These are phyloP conservation scores for Cladophialophora psammophila DNA, from an alignment of 2,329 filamentous ascomycete genomes.

Conservation along the genomic window DNA sequence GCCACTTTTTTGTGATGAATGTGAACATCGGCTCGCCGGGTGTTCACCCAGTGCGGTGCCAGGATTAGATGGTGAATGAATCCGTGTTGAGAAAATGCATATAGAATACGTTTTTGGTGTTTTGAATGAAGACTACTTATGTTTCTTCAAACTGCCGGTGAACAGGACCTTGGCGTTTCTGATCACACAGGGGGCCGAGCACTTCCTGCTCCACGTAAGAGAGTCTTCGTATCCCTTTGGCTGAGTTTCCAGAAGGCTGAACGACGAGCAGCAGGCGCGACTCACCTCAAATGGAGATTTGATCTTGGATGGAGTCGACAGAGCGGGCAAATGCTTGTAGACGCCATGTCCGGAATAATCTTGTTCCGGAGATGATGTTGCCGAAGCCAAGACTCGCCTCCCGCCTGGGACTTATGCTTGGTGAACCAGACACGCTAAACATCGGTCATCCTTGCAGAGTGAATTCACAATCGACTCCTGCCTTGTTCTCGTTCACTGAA, in stretches of 20 bases:
- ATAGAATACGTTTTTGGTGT: background rate
- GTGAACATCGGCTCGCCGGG: background rate
- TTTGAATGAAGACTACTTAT: background rate
- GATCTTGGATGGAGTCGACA: background rate
- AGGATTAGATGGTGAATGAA: background rate
- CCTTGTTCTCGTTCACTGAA: conserved; percentile 15
- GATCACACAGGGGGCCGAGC: background rate
- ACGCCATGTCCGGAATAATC: background rate
- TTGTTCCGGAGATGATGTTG: background rate
- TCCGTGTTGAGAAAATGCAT: background rate
- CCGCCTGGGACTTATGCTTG: background rate
- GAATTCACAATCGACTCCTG: background rate
- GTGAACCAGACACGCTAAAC: background rate
- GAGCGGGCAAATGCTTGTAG: background rate
- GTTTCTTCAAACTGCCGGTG: background rate
- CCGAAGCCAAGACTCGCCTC: conserved; percentile 1
- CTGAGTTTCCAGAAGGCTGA: background rate
- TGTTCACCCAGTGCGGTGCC: background rate
- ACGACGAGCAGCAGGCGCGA: background rate
- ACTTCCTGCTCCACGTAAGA: background rate
- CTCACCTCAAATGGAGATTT: background rate
- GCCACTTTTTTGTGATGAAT: background rate
- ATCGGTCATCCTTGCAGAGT: conserved; percentile 6
- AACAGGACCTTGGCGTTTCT: background rate
- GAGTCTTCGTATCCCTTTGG: background rate